Evolutionary conservation across 2,329 filamentous ascomycete genomes (phyloP).

Genomic region (Colletotrichum echinochloae): DNA sequence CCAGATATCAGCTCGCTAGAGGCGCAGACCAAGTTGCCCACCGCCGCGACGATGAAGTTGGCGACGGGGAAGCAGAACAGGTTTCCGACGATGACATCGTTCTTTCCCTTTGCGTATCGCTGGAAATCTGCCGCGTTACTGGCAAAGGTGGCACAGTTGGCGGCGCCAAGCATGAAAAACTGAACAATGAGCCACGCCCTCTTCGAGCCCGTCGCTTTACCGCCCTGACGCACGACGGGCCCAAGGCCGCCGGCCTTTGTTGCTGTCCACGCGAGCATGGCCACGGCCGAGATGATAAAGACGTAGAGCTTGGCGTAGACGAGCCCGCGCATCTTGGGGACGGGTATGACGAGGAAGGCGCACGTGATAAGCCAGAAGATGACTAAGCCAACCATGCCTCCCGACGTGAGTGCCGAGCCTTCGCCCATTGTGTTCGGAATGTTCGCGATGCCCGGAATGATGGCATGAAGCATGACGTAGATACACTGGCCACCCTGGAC

Average conservation of each 20-base stretch:
- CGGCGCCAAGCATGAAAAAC: constrained; percentile 52
- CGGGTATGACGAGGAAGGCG: constrained; percentile 53
- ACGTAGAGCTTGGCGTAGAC: constrained; percentile 48
- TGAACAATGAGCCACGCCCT: constrained; percentile 53
- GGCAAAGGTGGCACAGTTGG: constrained; percentile 53
- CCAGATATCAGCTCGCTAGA: constrained; percentile 44
- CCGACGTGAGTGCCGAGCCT: constrained; percentile 54
- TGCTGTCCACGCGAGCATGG: constrained; percentile 67
- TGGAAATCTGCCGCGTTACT: constrained; percentile 58
- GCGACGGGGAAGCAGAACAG: constrained; percentile 55
- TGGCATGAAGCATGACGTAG: constrained; percentile 53
- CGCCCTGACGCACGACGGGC: constrained; percentile 71
- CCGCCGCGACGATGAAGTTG: constrained; percentile 51
- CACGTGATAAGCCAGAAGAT: constrained; percentile 56
- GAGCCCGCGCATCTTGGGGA: constrained; percentile 41
- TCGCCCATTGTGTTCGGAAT: constrained; percentile 55
- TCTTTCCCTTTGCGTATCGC: constrained; percentile 54
- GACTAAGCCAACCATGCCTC: constrained; percentile 56
- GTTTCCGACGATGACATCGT: constrained; percentile 56
- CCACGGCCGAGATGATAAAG: constrained; percentile 52
- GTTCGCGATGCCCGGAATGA: constrained; percentile 54
- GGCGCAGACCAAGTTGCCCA: constrained; percentile 55
- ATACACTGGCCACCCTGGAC: constrained; percentile 51
- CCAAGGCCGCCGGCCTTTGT: constrained; percentile 80
- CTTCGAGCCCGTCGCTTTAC: constrained; percentile 60